phyloP scores from a whole-genome alignment of 352 stramenopile species.

The Globisporangium apiculatum region DNA sequence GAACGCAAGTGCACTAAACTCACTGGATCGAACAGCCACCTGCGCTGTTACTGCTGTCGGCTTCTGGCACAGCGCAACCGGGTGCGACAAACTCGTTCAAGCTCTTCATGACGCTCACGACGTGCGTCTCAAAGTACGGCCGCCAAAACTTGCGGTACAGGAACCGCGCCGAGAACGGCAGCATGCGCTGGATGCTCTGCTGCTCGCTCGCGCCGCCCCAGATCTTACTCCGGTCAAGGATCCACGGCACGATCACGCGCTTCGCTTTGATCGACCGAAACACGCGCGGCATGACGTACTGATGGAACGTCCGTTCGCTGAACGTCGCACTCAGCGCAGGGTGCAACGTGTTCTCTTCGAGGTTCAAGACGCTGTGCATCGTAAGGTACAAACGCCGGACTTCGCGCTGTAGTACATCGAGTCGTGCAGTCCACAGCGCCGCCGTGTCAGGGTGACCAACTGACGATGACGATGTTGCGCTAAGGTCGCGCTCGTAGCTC shows the following conservation, averaged over 20 bases:
- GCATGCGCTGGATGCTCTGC: conserved; percentile 52
- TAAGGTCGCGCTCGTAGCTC: conserved; percentile 38
- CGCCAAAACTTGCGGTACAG: conserved; percentile 82
- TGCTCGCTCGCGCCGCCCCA: conserved; percentile 75
- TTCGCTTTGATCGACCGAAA: conserved; percentile 74
- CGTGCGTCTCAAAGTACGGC: conserved; percentile 76
- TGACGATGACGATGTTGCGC: conserved; percentile 17
- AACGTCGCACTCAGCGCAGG: conserved; percentile 55
- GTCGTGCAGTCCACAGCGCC: conserved; percentile 36
- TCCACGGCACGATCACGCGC: conserved; percentile 79
- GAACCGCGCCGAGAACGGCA: conserved; percentile 72
- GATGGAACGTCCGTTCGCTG: conserved; percentile 62
- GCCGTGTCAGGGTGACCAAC: not conserved
- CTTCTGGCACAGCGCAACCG: not conserved
- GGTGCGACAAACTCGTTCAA: conserved; percentile 57
- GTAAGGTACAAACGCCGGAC: conserved; percentile 65
- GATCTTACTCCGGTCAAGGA: conserved; percentile 78
- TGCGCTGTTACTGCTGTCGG: conserved; percentile 1
- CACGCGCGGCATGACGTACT: conserved; percentile 68
- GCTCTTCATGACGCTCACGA: conserved; percentile 74
- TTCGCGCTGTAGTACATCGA: conserved; percentile 58
- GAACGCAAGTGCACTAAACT: not conserved
- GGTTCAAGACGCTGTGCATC: conserved; percentile 59
- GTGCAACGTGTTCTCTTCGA: conserved; percentile 65
- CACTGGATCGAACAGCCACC: conserved; percentile 8